phyloP scores from a whole-genome alignment of 345 rosid genomes.

The Punica granatum region DNA sequence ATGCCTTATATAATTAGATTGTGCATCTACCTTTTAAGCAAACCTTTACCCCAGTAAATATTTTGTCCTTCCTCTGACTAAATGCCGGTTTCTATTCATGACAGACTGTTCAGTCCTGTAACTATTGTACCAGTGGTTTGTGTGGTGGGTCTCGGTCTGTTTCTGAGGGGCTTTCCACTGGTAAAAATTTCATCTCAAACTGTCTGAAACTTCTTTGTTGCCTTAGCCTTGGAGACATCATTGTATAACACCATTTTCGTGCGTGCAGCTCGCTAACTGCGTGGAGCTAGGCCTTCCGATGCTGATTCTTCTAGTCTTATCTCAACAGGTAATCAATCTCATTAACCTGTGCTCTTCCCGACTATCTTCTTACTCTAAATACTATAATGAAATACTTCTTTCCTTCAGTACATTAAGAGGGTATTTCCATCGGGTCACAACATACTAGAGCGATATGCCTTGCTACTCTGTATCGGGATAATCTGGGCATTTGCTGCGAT shows the following conservation, averaged over 20 bases:
- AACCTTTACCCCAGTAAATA: neutral
- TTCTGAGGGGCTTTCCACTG: constrained; percentile 82
- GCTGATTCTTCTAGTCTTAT: constrained; percentile 63
- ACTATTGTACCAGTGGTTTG: constrained; percentile 66
- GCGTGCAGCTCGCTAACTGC: constrained; percentile 82
- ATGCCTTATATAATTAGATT: neutral
- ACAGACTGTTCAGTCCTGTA: constrained; percentile 71
- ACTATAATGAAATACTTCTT: neutral
- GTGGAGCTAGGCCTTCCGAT: constrained; percentile 93
- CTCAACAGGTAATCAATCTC: constrained; percentile 50
- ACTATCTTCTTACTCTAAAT: neutral
- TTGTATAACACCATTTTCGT: neutral
- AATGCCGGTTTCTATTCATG: constrained; percentile 3
- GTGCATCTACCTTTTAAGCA: neutral
- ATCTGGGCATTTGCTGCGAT: constrained; percentile 92
- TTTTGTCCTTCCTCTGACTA: neutral
- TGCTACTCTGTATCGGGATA: constrained; percentile 71
- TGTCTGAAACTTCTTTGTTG: neutral
- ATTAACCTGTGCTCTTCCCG: neutral
- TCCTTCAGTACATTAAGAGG: constrained; percentile 58
- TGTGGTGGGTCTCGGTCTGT: constrained; percentile 78
- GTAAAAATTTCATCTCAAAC: constrained; percentile 27
- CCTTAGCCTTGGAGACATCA: neutral
- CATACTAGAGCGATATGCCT: constrained; percentile 73
- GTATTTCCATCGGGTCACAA: constrained; percentile 19